Evolutionary conservation across 768 basidiomycete genomes (phyloP), one percentile per base, ranked within the genome.

Genomic region (Suillus paluster): DNA sequence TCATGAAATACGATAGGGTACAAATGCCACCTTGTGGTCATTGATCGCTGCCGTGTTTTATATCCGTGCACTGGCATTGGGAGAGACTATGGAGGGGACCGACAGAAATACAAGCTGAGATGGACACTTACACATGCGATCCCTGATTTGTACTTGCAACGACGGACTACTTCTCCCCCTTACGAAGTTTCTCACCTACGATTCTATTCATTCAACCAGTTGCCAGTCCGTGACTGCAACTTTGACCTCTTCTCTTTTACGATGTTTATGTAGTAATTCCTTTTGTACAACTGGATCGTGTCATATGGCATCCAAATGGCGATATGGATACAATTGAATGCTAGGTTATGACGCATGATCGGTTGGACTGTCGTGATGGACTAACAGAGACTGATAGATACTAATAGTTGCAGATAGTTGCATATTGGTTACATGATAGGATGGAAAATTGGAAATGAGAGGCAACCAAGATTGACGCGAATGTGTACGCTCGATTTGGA

Each of bases 1-100:
- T 7, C 30, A 7, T 42, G 36, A 42, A 17, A 21, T 39, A 49
- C 17, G 15, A 30, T 62, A 95, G 92, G 94, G 93, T 49, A 91
- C 91, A 38, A 94, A 94, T 69, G 89, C 86, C 25, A 86, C 89
- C 11, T 74, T 96, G 55, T 97, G 86, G 81, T 92, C 91, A 25
- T 70, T 92, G 55, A 83, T 94, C 68, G 89, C 91, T 17, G 79
- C 83, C 27, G 63, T 81, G 58, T 87, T 87, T 68, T 97, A 93
- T 68, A 74, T 75, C 14, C 83, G 87, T 61, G 90, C 92, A 12
- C 78, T 87, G 48, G 72, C 81, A 63, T 79, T 84, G n/a, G 90
- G 89, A 69, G 93, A 95, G 77, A 78, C 71, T 58, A 89, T 92
- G 79, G 81, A 79, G 59, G 88, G 84, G 66, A 84, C 85, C 48